Conservation (phyloP, 2,329 filamentous ascomycete genomes). For the Aspergillus alliaceus region DNA sequence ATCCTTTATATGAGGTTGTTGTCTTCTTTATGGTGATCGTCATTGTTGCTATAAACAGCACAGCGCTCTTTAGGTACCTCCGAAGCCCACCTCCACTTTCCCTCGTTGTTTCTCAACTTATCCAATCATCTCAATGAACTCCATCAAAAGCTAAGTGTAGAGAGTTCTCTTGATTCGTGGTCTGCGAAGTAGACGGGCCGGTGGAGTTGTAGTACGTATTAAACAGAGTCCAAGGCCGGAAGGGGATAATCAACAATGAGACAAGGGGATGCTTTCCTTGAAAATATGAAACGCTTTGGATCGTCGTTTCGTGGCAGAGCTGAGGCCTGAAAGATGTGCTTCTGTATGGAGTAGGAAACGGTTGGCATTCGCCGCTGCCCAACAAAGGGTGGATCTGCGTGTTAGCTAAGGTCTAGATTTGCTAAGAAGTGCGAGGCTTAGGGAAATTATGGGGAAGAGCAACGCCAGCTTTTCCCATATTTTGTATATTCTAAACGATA, state of each 20-base stretch:
- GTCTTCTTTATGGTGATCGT: background rate
- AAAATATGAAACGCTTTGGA: conserved; percentile 13
- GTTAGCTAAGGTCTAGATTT: conserved; percentile 12
- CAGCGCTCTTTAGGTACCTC: background rate
- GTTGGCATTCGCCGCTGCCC: conserved; percentile 16
- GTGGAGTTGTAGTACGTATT: background rate
- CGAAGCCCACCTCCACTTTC: too few species aligned
- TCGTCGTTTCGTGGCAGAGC: conserved; percentile 19
- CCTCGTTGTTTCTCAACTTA: background rate
- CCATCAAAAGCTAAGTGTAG: background rate
- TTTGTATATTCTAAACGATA: background rate
- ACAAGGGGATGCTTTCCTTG: conserved; percentile 3
- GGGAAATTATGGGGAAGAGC: background rate
- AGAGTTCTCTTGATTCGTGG: background rate
- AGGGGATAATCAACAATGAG: background rate
- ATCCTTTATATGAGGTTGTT: background rate
- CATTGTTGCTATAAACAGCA: background rate
- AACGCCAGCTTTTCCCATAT: background rate
- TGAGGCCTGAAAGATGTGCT: conserved; percentile 8
- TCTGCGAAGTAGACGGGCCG: background rate
- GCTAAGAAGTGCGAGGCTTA: background rate
- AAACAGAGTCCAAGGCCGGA: background rate
- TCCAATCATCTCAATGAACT: background rate
- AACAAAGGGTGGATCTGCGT: conserved; percentile 15
- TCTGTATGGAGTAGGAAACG: conserved; percentile 7